Percentiles rank a stretch among this genome's conserved stretches.
Evolutionary conservation across 208 protist species (phyloP).

Genomic region (Trypanosoma conorhini): DNA sequence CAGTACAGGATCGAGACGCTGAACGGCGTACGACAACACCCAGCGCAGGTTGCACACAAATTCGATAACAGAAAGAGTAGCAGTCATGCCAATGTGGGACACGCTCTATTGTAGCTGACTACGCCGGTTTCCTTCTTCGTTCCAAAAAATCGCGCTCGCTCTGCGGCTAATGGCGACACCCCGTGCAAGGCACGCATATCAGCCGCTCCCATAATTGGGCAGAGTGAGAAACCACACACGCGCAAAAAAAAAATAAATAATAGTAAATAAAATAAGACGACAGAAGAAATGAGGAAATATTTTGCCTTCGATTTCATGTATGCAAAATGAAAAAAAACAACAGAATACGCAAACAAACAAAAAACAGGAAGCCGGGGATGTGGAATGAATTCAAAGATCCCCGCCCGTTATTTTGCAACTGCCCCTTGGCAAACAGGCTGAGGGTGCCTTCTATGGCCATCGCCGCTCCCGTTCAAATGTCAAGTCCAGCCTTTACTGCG

Average conservation of each 20-base stretch:
- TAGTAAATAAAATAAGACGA: slow-evolving; percentile 20
- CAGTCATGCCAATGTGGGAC: background rate
- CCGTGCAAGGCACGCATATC: slow-evolving; percentile 2
- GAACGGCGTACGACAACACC: slow-evolving; percentile 45
- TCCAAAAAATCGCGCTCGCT: background rate
- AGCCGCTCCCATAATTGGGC: background rate
- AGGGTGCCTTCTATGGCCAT: background rate
- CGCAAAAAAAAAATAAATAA: slow-evolving; percentile 8
- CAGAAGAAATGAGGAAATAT: background rate
- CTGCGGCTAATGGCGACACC: background rate
- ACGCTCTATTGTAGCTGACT: background rate
- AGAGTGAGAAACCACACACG: background rate
- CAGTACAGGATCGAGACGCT: slow-evolving; percentile 44
- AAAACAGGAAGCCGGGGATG: background rate
- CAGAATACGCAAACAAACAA: slow-evolving; percentile 9
- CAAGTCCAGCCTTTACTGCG: background rate
- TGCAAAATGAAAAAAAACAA: slow-evolving; percentile 9
- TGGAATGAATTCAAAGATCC: background rate
- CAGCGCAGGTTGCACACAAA: slow-evolving; percentile 74
- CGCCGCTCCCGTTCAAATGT: background rate
- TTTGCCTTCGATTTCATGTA: no score
- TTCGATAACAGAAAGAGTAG: slow-evolving; percentile 49
- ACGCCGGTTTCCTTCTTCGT: background rate
- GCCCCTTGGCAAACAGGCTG: no score
- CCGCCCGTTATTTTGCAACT: background rate